These are phyloP conservation scores for Sclerotinia spermophila DNA, from an alignment of 2,329 filamentous ascomycete genomes.

Conservation along the genomic window DNA sequence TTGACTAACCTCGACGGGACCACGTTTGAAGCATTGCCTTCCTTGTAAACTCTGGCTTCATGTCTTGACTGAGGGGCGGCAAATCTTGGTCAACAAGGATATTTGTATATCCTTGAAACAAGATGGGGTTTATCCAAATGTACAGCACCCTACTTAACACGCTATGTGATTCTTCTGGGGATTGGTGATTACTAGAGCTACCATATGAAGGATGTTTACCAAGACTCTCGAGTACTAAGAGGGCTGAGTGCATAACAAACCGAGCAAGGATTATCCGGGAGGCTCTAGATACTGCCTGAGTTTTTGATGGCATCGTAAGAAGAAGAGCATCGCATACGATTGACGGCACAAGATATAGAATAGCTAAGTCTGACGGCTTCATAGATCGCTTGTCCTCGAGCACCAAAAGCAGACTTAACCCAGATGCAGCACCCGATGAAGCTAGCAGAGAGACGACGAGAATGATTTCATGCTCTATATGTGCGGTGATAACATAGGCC, in stretches of 20 bases:
- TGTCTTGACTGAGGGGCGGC: slow-evolving; percentile 23
- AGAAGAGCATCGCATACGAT: background rate
- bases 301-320: background rate
- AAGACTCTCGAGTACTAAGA: slow-evolving; percentile 23
- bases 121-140: slow-evolving; percentile 30
- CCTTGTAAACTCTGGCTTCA: slow-evolving; percentile 23
- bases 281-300: background rate
- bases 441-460: background rate
- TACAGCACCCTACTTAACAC: slow-evolving; percentile 25
- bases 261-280: background rate
- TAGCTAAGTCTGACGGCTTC: background rate
- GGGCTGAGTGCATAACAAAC: background rate
- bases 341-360: background rate
- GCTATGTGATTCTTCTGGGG: slow-evolving; percentile 24
- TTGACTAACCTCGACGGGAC: slow-evolving; percentile 24
- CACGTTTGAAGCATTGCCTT: slow-evolving; percentile 22
- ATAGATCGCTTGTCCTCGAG: background rate
- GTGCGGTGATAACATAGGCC: background rate
- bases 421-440: background rate
- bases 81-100: slow-evolving; percentile 26
- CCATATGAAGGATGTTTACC: slow-evolving; percentile 15
- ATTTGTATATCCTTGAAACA: slow-evolving; percentile 24
- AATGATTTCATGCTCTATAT: background rate
- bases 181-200: background rate
- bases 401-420: background rate